Evolutionary conservation across 257 asterid species (phyloP), one percentile per base, ranked within the genome.

Genomic region (Eucommia ulmoides): DNA sequence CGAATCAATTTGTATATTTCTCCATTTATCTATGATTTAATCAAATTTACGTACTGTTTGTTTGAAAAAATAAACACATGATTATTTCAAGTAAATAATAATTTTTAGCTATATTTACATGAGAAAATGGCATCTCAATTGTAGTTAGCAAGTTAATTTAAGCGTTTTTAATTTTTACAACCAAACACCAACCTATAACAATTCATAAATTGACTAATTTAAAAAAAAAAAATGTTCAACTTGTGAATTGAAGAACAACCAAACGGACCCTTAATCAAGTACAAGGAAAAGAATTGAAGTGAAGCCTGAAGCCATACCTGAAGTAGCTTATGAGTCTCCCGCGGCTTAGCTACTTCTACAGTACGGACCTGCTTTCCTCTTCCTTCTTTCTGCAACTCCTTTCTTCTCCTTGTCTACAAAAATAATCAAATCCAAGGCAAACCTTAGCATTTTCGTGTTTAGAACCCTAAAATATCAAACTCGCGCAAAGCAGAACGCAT

Each of bases 291-390:
- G 3, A 9, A 2, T 1, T 1, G 6, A 2, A 1, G 2, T 1
- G 7, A 42, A 3, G 24, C 20, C 20, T 18, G 51, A 60, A 38
- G 20, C 19, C 67, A 51, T 53, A 89, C 98, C 92, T 89, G 98
- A 67, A 89, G 92, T 81, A 91, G 72, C 66, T 78, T 85, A 83
- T 91, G 98, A 20, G 98, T 91, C 67, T 78, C 98, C 14, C 98
- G 63, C 1, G 81, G 74, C 60, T 74, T 76, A 65, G 62, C 73
- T 9, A 79, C 57, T 73, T 81, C 94, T 67, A 76, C 84, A 22
- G 42, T 15, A 16, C 55, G 64, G 1, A 42, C 64, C 56, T 53
- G 50, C 24, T 61, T 70, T 44, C 53, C 65, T 15, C 41, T 62
- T 49, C 71, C 76, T 16, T 56, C 51, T 51, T 68, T 68, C 10